A percentile compares a stretch with the other conserved stretches of the same genome.
These are phyloP conservation scores for Lactifluus rugatus DNA, from an alignment of 768 basidiomycete species.

Conservation along the genomic window DNA sequence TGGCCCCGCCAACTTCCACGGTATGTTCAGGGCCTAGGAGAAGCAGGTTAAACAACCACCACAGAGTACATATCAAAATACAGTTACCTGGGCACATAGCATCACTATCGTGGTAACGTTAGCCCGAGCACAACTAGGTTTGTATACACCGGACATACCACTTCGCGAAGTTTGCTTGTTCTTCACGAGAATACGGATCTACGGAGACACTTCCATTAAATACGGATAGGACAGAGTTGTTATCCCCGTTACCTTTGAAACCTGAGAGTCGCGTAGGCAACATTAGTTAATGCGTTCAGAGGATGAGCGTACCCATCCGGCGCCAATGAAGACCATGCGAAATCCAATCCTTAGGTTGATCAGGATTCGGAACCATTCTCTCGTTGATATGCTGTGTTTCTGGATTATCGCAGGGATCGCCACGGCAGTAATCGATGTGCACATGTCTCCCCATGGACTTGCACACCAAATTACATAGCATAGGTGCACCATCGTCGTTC, in stretches of 20 bases:
- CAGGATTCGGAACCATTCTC: constrained; percentile 37
- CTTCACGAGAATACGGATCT: constrained; percentile 54
- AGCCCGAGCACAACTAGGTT: neutral
- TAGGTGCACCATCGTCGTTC: constrained; percentile 49
- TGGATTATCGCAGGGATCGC: constrained; percentile 33
- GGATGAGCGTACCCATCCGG: constrained; percentile 37
- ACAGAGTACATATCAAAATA: too few relatives aligned
- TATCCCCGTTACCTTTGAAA: constrained; percentile 37
- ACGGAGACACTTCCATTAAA: neutral
- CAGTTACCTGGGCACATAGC: constrained; percentile 39
- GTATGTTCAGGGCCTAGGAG: constrained; percentile 42
- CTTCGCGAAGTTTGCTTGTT: constrained; percentile 42
- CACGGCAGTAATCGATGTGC: constrained; percentile 49
- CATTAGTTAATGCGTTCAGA: constrained; percentile 3
- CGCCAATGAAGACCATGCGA: constrained; percentile 49
- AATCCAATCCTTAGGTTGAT: constrained; percentile 42
- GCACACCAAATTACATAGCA: constrained; percentile 57
- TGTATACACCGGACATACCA: constrained; percentile 31
- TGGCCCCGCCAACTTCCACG: constrained; percentile 18
- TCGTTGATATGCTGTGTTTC: constrained; percentile 39
- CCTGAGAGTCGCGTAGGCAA: constrained; percentile 26
- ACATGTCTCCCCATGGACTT: constrained; percentile 46
- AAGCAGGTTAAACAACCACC: neutral
- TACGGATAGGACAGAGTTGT: neutral
- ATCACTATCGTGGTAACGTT: constrained; percentile 29